phyloP scores from a whole-genome alignment of 2,329 filamentous ascomycete species.

The Cordyceps pruinosa region DNA sequence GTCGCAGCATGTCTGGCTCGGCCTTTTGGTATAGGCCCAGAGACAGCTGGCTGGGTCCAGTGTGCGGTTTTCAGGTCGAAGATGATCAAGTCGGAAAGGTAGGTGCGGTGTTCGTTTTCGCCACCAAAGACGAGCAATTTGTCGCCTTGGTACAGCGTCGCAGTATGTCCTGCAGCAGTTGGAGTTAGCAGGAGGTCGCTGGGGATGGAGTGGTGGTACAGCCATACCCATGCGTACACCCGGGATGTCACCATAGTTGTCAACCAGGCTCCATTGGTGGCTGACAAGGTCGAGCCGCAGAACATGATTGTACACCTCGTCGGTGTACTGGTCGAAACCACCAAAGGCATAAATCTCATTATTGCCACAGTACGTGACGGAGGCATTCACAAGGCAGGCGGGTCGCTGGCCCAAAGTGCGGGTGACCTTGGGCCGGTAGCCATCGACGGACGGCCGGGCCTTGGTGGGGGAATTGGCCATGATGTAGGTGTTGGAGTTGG shows the following conservation, averaged over 20 bases:
- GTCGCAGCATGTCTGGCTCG: conserved; percentile 90
- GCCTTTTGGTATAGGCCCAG: conserved; percentile 78
- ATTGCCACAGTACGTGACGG: conserved; percentile 96
- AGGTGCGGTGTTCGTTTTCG: conserved; percentile 94
- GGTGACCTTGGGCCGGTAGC: conserved; percentile 77
- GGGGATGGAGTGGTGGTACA: background rate
- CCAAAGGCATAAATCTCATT: conserved; percentile 98
- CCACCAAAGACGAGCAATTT: conserved; percentile 97
- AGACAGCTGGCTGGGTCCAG: conserved; percentile 88
- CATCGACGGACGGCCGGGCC: conserved; percentile 57
- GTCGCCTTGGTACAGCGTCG: conserved; percentile 85
- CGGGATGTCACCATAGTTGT: conserved; percentile 97
- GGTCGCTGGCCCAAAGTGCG: conserved; percentile 74
- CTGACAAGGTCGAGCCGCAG: conserved; percentile 78
- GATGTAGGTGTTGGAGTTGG: conserved; percentile 80
- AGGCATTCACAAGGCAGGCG: conserved; percentile 93
- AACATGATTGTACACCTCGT: conserved; percentile 98
- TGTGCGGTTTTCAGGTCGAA: conserved; percentile 91
- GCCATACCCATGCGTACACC: conserved; percentile 92
- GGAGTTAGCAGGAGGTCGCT: conserved; percentile 12
- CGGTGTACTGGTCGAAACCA: conserved; percentile 96
- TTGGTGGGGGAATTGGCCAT: conserved; percentile 82
- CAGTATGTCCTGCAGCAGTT: conserved; percentile 76
- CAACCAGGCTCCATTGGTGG: conserved; percentile 89
- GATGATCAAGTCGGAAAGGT: conserved; percentile 90